Evolutionary conservation across 805 yeast genomes (phyloP).

Genomic region (Brettanomyces custersianus): DNA sequence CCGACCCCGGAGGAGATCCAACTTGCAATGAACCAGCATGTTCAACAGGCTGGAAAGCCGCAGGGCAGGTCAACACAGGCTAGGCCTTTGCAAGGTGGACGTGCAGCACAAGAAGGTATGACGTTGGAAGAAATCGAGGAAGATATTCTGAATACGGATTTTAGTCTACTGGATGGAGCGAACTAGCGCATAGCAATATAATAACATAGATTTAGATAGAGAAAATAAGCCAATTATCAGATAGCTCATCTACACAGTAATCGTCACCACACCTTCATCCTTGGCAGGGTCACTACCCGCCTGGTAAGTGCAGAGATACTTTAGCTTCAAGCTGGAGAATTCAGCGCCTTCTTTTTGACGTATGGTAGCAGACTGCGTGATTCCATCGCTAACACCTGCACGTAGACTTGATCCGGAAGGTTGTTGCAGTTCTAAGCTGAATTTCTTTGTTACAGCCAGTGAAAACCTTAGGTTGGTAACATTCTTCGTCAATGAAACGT

Average conservation of each 20-base stretch:
- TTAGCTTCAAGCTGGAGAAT: conserved; percentile 40
- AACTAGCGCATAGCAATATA: no score
- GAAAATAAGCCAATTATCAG: no score
- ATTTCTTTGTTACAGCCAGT: conserved; percentile 26
- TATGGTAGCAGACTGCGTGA: conserved; percentile 19
- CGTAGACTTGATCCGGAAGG: conserved; percentile 15
- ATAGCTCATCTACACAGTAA: conserved; percentile 1
- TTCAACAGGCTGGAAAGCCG: neutral
- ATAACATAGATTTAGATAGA: no score
- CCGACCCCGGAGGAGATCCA: conserved; percentile 5
- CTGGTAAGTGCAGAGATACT: conserved; percentile 34
- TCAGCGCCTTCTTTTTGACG: conserved; percentile 11
- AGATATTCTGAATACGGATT: conserved; percentile 3
- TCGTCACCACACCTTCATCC: conserved; percentile 47
- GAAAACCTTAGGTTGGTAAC: conserved; percentile 36
- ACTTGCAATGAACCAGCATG: conserved; percentile 2
- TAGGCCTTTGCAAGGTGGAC: neutral
- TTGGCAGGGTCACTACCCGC: conserved; percentile 37
- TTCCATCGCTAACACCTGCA: conserved; percentile 12
- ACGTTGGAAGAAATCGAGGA: conserved; percentile 2
- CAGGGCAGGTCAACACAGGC: neutral
- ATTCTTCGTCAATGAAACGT: conserved; percentile 33
- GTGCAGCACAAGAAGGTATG: neutral
- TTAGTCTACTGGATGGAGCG: conserved; percentile 1
- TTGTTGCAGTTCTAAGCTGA: conserved; percentile 19